Base-by-base conservation (phyloP, 108 stramenopile species). In the Fragilaria radians region DNA sequence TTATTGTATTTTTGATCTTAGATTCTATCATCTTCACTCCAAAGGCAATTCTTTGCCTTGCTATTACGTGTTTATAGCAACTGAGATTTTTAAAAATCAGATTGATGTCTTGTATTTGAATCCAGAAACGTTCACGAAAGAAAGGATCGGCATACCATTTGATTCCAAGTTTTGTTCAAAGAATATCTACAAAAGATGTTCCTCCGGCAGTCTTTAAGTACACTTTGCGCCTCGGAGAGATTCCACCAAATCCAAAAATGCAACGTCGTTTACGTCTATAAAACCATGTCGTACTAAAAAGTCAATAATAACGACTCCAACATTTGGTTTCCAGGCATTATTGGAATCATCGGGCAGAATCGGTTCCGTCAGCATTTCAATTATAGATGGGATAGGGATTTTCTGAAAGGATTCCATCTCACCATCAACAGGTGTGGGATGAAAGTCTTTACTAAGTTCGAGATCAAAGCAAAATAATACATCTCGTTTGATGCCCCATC, bases 321-420 rank as follows among this genome's bases (percentile, higher is more conserved):
- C 61, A 53, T 71, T 71, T 7, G 70, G 70, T 45, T 71, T 71
- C 23, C 23, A 71, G 18, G 27, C 26, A 32, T 45, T 27, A 22
- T 58, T 48, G 27, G 24, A 25, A 45, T 28, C 64, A 5, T 47
- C 36, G 9, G 17, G 14, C 19, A 11, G n/a, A 0, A 63, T 9
- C 19, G 47, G 23, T 48, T 48, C 47, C 19, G 22, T 22, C 23
- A 48, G 4, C 17, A 24, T 26, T 28, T 29, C 27, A 29, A 52
- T 4, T 22, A 63, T 24, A 17, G 46, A 52, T 14, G 0, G n/a
- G 45, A 69, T n/a, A 11, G 61, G 34, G 14, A 47, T 19, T n/a
- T 47, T 34, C 51, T 59, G 52, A 51, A 71, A 71, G 47, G 57
- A 48, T 0, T 58, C 70, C 34, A 71, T 61, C 56, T 71, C 70